Percentiles rank a stretch among this genome's conserved stretches.
Evolutionary conservation across 257 asterid species (phyloP).

Genomic region (Plantago major): DNA sequence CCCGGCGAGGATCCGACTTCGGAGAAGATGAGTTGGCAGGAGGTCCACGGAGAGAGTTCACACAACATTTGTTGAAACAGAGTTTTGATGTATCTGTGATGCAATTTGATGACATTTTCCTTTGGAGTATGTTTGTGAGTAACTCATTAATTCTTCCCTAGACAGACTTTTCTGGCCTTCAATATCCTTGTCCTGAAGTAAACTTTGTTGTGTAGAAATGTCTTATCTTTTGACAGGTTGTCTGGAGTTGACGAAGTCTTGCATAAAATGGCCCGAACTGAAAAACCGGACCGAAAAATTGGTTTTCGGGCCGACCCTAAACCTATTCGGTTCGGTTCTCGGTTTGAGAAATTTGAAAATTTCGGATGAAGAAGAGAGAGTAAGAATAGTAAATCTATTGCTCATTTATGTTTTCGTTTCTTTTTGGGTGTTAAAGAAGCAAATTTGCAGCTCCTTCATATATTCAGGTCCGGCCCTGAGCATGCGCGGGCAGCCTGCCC

Average conservation of each 20-base stretch:
- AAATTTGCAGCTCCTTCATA: too few relatives aligned
- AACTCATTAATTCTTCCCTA: conserved; percentile 15
- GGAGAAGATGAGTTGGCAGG: conserved; percentile 6
- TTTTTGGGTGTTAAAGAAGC: too few relatives aligned
- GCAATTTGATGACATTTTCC: conserved; percentile 51
- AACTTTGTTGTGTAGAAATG: conserved; percentile 3
- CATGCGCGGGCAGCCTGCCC: too few relatives aligned
- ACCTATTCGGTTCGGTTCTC: too few relatives aligned
- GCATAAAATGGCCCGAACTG: too few relatives aligned
- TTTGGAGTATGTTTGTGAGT: neutral
- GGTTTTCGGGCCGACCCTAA: too few relatives aligned
- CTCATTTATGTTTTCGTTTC: too few relatives aligned
- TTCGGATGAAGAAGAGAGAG: too few relatives aligned
- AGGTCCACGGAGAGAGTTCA: conserved; percentile 19
- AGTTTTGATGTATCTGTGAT: conserved; percentile 44
- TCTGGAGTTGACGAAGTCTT: conserved; percentile 40
- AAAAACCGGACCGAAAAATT: too few relatives aligned
- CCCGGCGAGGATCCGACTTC: conserved; percentile 24
- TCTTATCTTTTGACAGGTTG: conserved; percentile 30
- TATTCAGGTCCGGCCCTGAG: too few relatives aligned
- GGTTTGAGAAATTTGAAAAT: too few relatives aligned
- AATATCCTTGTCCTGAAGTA: conserved; percentile 22
- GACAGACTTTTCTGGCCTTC: neutral
- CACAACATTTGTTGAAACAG: conserved; percentile 47
- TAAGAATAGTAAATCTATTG: too few relatives aligned